Evolutionary conservation across 1,284 basidiomycete genomes (phyloP), one percentile per base, ranked within the genome.

Genomic region (Melanopsichium pennsylvanicum): DNA sequence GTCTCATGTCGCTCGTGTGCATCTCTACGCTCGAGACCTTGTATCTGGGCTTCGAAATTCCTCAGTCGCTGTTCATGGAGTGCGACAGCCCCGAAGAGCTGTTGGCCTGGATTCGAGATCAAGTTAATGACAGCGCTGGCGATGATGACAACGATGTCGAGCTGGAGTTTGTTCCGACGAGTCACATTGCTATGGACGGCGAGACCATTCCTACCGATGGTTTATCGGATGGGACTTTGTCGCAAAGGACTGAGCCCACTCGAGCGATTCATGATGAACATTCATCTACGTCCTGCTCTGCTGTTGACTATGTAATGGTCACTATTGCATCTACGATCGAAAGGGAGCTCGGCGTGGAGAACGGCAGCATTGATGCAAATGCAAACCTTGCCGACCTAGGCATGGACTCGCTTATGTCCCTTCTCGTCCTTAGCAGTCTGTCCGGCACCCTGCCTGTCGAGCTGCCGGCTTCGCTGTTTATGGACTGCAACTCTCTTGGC

Each of bases 321-420:
- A 47, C 48, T 5, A 49, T 72, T 18, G 32, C 36, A 0, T 31
- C 40, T 3, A 68, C 54, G 15, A 54, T 68, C 48, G 64, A 68
- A 39, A 68, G 40, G 5, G 70, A 72, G 49, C 49, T 69, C 0
- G 70, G 70, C 22, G 60, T 72, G 5, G 56, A 40, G 12, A 36
- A 43, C 21, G 55, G 47, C 1, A 61, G 59, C 40, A 50, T 71
- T 33, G 34, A 31, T 10, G 32, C 19, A 12, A 51, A 54, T 13
- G 56, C 66, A 9, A 68, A 64, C 16, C 35, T 72, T 13, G 64
- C 70, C 3, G 64, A 63, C 19, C 38, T 72, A 1, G 70, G 70
- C 23, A 52, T 72, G 52, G 70, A 72, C 46, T 69, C 64, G 46
- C 61, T 72, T 47, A 72, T 72, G 70, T 56, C 61, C 16, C 46